A percentile compares a stretch with the other conserved stretches of the same genome.
Conservation (phyloP, 2,329 filamentous ascomycete species). For the Phymatotrichopsis omnivora region DNA sequence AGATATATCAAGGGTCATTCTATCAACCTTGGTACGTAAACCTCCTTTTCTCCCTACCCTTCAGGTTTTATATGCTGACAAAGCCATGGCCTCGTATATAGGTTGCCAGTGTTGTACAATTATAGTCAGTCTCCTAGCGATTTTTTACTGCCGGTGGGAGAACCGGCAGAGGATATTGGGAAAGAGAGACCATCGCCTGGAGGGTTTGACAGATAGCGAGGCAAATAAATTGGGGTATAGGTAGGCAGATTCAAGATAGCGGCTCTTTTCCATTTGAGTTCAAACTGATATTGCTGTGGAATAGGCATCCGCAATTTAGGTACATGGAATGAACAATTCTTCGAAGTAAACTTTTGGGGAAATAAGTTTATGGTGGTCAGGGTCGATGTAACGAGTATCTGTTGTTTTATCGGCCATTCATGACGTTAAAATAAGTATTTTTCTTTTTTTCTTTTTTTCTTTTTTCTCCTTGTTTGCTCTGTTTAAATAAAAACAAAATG, state of each 20-base stretch:
- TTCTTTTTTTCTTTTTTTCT: neutral
- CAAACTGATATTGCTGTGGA: too few relatives aligned
- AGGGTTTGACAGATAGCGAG: conserved; percentile 42
- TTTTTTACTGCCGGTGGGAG: conserved; percentile 46
- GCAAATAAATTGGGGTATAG: conserved; percentile 43
- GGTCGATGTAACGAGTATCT: neutral
- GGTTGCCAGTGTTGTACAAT: conserved; percentile 41
- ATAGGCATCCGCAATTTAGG: conserved; percentile 47
- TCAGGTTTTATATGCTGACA: neutral
- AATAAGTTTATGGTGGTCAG: too few relatives aligned
- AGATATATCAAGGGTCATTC: conserved; percentile 44
- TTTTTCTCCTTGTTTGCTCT: neutral
- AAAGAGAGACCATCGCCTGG: conserved; percentile 42
- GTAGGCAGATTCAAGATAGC: too few relatives aligned
- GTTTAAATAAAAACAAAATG: neutral
- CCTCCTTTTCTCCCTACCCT: neutral
- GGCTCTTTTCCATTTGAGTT: too few relatives aligned
- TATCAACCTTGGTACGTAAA: conserved; percentile 42
- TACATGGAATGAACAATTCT: conserved; percentile 46
- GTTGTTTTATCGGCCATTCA: neutral
- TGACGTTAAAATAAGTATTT: neutral
- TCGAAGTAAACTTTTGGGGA: neutral
- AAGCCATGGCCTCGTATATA: too few relatives aligned
- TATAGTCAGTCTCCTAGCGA: conserved; percentile 41
- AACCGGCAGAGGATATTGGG: conserved; percentile 43